phyloP scores from a whole-genome alignment of 352 stramenopile species.

The Plasmopara viticola region DNA sequence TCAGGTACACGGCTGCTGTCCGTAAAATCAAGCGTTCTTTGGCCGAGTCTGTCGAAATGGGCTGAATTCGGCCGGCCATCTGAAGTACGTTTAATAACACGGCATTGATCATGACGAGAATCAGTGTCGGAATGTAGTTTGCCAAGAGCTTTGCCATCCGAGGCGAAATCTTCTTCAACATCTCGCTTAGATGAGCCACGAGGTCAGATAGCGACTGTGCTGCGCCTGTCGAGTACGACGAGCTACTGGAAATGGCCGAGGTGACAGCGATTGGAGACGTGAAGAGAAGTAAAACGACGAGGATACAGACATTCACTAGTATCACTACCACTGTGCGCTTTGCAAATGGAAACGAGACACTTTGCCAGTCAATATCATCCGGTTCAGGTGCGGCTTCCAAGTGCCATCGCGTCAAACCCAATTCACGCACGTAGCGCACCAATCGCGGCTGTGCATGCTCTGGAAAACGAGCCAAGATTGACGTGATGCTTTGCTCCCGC shows the following conservation, averaged over 20 bases:
- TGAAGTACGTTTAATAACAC: constrained; percentile 82
- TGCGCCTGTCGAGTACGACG: constrained; percentile 53
- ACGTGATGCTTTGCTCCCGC: constrained; percentile 66
- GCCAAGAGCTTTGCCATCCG: constrained; percentile 75
- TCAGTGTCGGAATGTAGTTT: constrained; percentile 76
- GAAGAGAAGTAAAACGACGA: constrained; percentile 70
- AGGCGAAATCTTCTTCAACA: constrained; percentile 59
- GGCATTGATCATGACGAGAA: constrained; percentile 83
- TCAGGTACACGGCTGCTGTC: constrained; percentile 72
- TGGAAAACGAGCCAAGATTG: constrained; percentile 64
- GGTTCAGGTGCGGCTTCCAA: constrained; percentile 67
- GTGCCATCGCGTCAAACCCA: constrained; percentile 73
- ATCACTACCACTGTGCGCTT: constrained; percentile 68
- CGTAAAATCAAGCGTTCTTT: constrained; percentile 81
- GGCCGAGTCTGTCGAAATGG: constrained; percentile 75
- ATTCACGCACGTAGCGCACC: constrained; percentile 70
- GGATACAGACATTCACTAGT: constrained; percentile 71
- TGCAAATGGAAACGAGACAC: constrained; percentile 74
- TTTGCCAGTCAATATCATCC: constrained; percentile 84
- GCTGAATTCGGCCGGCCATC: constrained; percentile 75
- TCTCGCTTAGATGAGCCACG: constrained; percentile 48
- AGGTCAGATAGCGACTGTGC: constrained; percentile 65
- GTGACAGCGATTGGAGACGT: constrained; percentile 81
- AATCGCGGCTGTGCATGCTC: constrained; percentile 51
- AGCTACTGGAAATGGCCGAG: constrained; percentile 67